These are phyloP conservation scores for Salix udensis DNA, from an alignment of 345 rosid species.

Conservation along the genomic window DNA sequence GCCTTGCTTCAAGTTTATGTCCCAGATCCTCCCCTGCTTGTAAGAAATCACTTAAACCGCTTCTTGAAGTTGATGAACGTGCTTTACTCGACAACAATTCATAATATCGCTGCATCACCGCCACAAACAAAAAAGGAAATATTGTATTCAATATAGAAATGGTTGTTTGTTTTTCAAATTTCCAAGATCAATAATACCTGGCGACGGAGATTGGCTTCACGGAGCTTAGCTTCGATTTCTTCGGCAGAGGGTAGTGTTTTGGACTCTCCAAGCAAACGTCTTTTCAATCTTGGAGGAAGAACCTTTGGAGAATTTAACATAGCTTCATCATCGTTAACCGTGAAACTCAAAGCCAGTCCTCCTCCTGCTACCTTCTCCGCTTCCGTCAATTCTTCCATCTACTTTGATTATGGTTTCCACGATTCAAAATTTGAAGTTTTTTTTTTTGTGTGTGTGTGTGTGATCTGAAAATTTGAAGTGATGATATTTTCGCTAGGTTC, in stretches of 20 bases:
- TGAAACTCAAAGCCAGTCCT: slow-evolving; percentile 8
- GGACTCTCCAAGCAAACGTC: slow-evolving; percentile 5
- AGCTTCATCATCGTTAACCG: neutral
- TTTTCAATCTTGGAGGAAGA: slow-evolving; percentile 10
- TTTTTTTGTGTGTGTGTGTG: too few relatives aligned
- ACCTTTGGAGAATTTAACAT: neutral
- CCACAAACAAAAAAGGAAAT: neutral
- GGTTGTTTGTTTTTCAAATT: neutral
- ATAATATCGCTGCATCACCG: slow-evolving; percentile 5
- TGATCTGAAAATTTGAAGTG: too few relatives aligned
- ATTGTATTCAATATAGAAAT: too few relatives aligned
- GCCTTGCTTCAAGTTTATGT: neutral
- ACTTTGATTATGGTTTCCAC: too few relatives aligned
- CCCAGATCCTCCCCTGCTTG: neutral
- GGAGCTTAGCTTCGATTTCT: slow-evolving; percentile 8
- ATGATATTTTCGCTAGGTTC: too few relatives aligned
- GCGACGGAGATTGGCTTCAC: slow-evolving; percentile 7
- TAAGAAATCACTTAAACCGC: neutral
- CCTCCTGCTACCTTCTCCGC: neutral
- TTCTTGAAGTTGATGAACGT: neutral
- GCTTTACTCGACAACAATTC: slow-evolving; percentile 5
- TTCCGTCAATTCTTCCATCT: neutral
- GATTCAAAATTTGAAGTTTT: too few relatives aligned
- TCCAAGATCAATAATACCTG: neutral
- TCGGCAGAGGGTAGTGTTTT: slow-evolving; percentile 10